Conservation (phyloP, 176 grass and related monocot genomes). For the Carex myosuroides region DNA sequence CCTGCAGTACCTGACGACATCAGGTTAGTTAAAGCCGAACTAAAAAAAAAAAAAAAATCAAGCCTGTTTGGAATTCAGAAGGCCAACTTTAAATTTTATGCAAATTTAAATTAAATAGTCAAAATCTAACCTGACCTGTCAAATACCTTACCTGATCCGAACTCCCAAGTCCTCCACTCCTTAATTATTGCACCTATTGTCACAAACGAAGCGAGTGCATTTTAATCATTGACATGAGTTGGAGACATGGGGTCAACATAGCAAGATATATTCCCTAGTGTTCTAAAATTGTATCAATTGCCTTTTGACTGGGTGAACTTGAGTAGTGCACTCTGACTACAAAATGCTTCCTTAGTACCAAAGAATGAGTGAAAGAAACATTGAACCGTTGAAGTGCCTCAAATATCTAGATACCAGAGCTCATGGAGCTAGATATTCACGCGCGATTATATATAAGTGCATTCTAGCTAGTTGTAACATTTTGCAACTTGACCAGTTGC, state of each 20-base stretch:
- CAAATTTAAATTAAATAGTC: no score
- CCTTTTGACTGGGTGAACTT: constrained; percentile 8
- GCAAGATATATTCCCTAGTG: neutral
- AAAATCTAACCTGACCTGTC: no score
- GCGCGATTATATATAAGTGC: neutral
- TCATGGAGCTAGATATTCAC: neutral
- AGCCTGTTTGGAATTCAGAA: no score
- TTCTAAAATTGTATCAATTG: neutral
- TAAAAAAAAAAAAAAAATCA: no score
- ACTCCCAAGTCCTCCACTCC: no score
- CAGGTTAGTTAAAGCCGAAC: no score
- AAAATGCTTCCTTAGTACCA: neutral
- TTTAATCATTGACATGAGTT: no score
- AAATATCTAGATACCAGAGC: neutral
- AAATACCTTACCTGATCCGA: no score
- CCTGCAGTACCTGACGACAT: no score
- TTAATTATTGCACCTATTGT: no score
- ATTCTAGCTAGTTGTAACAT: constrained; percentile 15
- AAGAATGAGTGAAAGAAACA: neutral
- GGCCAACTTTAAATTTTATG: no score
- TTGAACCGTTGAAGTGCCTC: neutral
- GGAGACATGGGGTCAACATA: neutral
- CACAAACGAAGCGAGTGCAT: neutral
- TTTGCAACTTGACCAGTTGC: neutral
- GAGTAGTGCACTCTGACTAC: neutral